phyloP scores from a whole-genome alignment of 257 asterid species.

The Cinchona pubescens region DNA sequence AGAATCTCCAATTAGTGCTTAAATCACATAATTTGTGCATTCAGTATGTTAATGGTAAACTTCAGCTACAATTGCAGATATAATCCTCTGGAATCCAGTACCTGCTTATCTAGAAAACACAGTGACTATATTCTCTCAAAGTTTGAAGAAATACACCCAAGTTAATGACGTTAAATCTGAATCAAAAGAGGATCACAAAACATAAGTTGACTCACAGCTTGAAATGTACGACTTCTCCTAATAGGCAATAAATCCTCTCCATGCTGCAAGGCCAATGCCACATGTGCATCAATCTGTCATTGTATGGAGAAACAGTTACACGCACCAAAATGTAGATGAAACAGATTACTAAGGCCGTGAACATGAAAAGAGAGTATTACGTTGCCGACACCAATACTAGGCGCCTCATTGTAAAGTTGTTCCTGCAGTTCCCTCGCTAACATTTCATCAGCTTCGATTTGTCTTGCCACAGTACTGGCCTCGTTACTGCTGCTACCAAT shows the following conservation, averaged over 20 bases:
- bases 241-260: constrained; percentile 45
- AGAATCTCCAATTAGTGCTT: neutral
- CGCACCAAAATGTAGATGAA: constrained; percentile 12
- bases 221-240: constrained; percentile 34
- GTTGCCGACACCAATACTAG: constrained; percentile 49
- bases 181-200: constrained; percentile 7
- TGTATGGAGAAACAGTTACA: constrained; percentile 13
- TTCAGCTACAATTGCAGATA: neutral
- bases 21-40: neutral
- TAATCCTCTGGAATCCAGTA: neutral
- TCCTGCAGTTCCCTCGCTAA: constrained; percentile 94
- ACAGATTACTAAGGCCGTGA: neutral
- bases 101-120: neutral
- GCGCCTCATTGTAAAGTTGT: constrained; percentile 69
- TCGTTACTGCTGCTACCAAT: constrained; percentile 18
- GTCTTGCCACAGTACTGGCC: constrained; percentile 56
- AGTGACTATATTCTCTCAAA: neutral
- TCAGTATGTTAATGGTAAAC: neutral
- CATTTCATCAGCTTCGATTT: constrained; percentile 85
- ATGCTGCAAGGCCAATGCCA: constrained; percentile 52
- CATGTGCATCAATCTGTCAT: constrained; percentile 55
- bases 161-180: neutral
- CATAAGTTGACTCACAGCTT: constrained; percentile 44
- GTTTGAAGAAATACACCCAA: neutral
- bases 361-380: constrained; percentile 29